Base-by-base conservation (phyloP, 164 flowering plant species). In the Santalum album region DNA sequence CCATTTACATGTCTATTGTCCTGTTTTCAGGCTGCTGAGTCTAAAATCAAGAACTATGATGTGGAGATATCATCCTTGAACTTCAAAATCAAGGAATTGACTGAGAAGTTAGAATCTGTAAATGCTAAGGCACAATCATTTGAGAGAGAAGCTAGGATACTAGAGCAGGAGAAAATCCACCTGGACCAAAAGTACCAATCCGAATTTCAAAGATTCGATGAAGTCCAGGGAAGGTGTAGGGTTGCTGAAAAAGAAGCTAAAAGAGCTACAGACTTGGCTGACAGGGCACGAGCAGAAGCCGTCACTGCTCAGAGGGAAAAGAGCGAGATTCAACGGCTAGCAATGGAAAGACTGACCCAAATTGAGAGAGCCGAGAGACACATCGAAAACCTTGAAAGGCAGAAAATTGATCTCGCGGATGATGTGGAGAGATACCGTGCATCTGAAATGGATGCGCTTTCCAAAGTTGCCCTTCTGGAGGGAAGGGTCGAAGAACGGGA, bases 311-410 rank as follows among this genome's bases (percentile, higher is more conserved):
- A 81, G 49, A 82, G 66, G 55, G 99, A 84, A 56, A 87, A 80
- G 70, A 75, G 57, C 51, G 86, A 81, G 53, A 65, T 72, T 49
- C 89, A 87, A 71, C 80, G 68, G 27, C 24, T 78, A 61, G 88
- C 96, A 25, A 84, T 84, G 86, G 99, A 94, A 66, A 78, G 89
- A 63, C 62, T 78, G 54, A 72, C 92, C 15, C 80, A 70, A 24
- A 84, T 87, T 48, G 99, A 87, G 77, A 80, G 90, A 59, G 65
- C 77, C 64, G 83, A 86, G 59, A 81, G 99, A 69, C 83, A 70
- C 21, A 70, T 83, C 55, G 99, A 90, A 52, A 81, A 54, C 59
- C 57, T 90, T 60, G 80, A 84, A 55, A 78, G 99, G 56, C 65
- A 76, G 65, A 87, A 69, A 65, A 59, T 60, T 12, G 85, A 81